Conservation (phyloP, 2,329 filamentous ascomycete genomes). For the Paramyrothecium roridum region DNA sequence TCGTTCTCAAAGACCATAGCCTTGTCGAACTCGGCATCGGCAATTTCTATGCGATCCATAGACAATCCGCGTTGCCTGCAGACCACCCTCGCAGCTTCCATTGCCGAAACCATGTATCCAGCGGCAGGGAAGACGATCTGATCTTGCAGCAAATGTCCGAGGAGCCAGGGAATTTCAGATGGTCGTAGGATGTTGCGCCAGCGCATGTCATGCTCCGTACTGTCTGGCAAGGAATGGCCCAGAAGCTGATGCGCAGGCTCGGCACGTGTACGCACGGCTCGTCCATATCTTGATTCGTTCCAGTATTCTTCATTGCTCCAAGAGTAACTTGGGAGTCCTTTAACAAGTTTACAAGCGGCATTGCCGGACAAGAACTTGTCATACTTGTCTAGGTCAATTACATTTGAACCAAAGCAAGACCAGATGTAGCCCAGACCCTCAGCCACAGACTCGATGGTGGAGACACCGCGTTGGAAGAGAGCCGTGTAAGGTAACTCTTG, state of each 20-base stretch:
- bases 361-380: neutral
- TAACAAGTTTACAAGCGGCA: neutral
- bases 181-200: conserved; percentile 13
- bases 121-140: conserved; percentile 34
- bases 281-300: neutral
- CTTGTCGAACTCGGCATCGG: neutral
- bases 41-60: neutral
- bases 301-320: neutral
- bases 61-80: neutral
- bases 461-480: neutral
- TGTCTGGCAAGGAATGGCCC: neutral
- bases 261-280: neutral
- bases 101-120: conserved; percentile 28
- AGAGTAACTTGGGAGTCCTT: neutral
- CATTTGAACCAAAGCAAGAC: neutral
- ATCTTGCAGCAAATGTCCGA: conserved; percentile 25
- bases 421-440: neutral
- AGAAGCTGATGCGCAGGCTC: neutral
- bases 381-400: neutral
- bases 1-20: neutral
- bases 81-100: conserved; percentile 15
- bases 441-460: neutral
- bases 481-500: neutral
- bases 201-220: neutral
- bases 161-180: conserved; percentile 28